Base-by-base conservation (phyloP, 495 filamentous ascomycete species). In the Darksidea phi region DNA sequence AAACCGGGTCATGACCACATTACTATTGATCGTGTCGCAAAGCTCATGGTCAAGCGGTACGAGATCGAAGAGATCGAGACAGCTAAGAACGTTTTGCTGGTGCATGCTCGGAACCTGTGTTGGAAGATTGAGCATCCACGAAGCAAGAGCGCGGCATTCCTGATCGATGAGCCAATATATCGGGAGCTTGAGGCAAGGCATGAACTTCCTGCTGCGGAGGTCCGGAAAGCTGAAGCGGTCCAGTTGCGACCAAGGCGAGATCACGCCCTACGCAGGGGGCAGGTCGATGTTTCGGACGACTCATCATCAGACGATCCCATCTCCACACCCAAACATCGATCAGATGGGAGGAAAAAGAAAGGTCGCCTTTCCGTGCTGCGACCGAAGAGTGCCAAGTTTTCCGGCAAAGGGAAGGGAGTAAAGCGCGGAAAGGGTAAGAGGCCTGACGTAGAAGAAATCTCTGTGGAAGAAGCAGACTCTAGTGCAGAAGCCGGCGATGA, bases 351-450 rank as follows among this genome's bases (percentile, higher is more conserved):
- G 7, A 54, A 50, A 25, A 53, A 59, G 23, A 63, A 60, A 41
- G 66, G 62, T 6, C 38, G 28, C 15, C 46, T 61, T 1, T 84
- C 82, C 5, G 77, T 82, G 1, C 68, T 84, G 2, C 76, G 80
- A 32, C 82, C 82, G 2, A 82, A 77, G 47, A 71, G 72, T 34
- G 74, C 72, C 66, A 79, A 64, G 74, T 76, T 36, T 72, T 77
- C 67, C 71, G 80, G 72, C 70, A 83, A 74, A 75, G 79, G 65
- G 64, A 80, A 68, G 72, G 41, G 56, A 18, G 42, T 54, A 15
- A 63, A 59, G 36, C 23, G 61, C 17, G 43, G 56, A 56, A 43
- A 68, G 45, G 61, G 54, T 13, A 64, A 64, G 21, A 48, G n/a
- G 11, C 23, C 32, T 7, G 52, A 2, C 57, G 52, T 18, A 63